These are phyloP conservation scores for Poa annua DNA, from an alignment of 176 grass and related monocot genomes.

Conservation along the genomic window DNA sequence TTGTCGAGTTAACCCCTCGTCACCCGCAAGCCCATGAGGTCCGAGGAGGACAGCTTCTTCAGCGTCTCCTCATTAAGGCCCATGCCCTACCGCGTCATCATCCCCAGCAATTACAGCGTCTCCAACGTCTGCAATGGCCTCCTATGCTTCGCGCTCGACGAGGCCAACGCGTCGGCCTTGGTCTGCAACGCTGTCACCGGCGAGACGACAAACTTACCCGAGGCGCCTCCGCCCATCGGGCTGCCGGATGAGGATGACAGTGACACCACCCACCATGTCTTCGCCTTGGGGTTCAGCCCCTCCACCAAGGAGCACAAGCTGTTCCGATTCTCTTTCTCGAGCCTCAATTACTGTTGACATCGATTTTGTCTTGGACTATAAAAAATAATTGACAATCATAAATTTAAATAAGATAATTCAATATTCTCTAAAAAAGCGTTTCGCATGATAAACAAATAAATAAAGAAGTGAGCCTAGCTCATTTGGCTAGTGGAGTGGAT, in stretches of 20 bases:
- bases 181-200: not conserved
- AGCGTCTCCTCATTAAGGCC: not conserved
- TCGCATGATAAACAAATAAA: no score
- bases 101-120: not conserved
- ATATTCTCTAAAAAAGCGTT: no score
- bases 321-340: not conserved
- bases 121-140: not conserved
- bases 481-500: no score
- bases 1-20: no score
- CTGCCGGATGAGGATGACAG: no score
- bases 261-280: not conserved
- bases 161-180: not conserved
- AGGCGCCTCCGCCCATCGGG: not conserved
- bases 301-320: conserved; percentile 14
- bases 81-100: not conserved
- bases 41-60: not conserved
- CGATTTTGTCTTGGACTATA: no score
- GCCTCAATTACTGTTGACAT: no score
- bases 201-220: not conserved
- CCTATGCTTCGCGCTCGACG: not conserved
- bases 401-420: no score
- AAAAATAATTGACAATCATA: no score
- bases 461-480: no score
- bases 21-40: not conserved
- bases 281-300: not conserved